Evolutionary conservation across 768 basidiomycete species (phyloP).

Genomic region (Leucocoprinus sp.): DNA sequence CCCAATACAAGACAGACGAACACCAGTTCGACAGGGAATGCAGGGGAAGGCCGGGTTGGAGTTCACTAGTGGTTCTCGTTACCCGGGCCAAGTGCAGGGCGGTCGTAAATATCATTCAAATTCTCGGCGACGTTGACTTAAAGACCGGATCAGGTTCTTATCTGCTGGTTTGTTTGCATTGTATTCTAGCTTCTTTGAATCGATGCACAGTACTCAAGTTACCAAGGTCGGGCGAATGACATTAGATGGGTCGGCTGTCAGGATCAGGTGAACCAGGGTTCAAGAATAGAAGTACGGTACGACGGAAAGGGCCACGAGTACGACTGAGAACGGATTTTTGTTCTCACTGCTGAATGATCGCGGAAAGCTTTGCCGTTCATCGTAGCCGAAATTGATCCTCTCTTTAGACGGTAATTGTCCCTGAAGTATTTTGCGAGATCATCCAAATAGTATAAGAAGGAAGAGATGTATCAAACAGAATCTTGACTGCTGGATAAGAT

Average conservation of each 20-base stretch:
- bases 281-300: not conserved
- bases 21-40: not conserved
- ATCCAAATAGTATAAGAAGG: not conserved
- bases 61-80: not conserved
- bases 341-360: conserved; percentile 4
- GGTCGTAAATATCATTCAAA: not conserved
- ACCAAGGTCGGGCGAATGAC: not conserved
- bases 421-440: not conserved
- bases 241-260: not conserved
- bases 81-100: not conserved
- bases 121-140: not conserved
- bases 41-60: not conserved
- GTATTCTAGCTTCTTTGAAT: not conserved
- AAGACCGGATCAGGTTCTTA: conserved; percentile 2
- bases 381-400: too few relatives aligned
- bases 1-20: conserved; percentile 13
- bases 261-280: conserved; percentile 3
- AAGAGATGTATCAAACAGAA: not conserved
- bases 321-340: conserved; percentile 5
- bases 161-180: conserved; percentile 1
- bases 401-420: conserved; percentile 1
- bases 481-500: conserved; percentile 1
- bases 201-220: not conserved
- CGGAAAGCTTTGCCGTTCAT: not conserved
- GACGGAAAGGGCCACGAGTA: not conserved